Conservation (phyloP, 2,329 filamentous ascomycete species). For the Alternaria angustiovoidea region DNA sequence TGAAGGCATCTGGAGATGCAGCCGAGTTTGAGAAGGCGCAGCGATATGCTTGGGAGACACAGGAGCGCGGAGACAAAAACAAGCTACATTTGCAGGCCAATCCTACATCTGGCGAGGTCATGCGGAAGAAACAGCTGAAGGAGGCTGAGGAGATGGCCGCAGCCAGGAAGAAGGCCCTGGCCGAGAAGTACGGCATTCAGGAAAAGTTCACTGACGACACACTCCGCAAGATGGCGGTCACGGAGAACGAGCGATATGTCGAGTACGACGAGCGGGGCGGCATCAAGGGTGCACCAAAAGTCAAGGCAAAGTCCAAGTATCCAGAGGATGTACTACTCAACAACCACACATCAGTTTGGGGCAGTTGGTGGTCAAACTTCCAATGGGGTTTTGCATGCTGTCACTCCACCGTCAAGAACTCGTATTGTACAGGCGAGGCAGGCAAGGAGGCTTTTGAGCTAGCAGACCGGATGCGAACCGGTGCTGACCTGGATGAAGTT, state of each 20-base stretch:
- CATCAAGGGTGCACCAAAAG: slow-evolving; percentile 85
- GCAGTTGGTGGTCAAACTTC: slow-evolving; percentile 96
- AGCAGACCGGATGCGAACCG: slow-evolving; percentile 68
- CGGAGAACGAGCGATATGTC: slow-evolving; percentile 85
- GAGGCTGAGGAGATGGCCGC: slow-evolving; percentile 74
- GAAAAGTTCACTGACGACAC: slow-evolving; percentile 68
- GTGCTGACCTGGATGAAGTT: slow-evolving; percentile 55
- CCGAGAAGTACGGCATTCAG: slow-evolving; percentile 82
- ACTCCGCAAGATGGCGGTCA: slow-evolving; percentile 72
- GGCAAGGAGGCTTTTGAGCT: slow-evolving; percentile 83
- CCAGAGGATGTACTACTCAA: slow-evolving; percentile 85
- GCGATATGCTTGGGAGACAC: slow-evolving; percentile 91
- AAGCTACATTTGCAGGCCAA: slow-evolving; percentile 93
- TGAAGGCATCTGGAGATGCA: slow-evolving; percentile 87
- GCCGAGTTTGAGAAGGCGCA: slow-evolving; percentile 91
- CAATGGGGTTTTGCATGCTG: slow-evolving; percentile 97
- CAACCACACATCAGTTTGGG: slow-evolving; percentile 94
- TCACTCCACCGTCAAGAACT: slow-evolving; percentile 92
- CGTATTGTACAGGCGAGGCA: slow-evolving; percentile 93
- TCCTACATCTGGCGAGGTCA: slow-evolving; percentile 88
- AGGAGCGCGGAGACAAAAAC: slow-evolving; percentile 81
- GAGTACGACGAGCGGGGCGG: slow-evolving; percentile 92
- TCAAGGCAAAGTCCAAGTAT: slow-evolving; percentile 86
- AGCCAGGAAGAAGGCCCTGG: slow-evolving; percentile 72
- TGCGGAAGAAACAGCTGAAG: slow-evolving; percentile 79